Percentiles rank a stretch among this genome's conserved stretches.
Evolutionary conservation across 148 eudicot species (phyloP).

Genomic region (Amaranthus palmeri): DNA sequence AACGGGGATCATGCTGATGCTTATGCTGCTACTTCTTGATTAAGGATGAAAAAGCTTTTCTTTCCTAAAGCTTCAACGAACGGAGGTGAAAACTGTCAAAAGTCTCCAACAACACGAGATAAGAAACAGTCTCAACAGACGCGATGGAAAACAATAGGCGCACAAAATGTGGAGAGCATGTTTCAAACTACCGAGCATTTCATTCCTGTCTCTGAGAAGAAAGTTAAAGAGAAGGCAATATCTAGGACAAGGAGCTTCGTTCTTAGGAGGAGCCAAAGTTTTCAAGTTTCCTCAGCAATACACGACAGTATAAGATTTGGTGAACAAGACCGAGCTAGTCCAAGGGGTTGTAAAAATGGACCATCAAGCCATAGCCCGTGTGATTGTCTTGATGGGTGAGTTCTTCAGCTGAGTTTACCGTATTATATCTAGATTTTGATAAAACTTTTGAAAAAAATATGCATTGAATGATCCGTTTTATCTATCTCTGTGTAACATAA

Average conservation of each 20-base stretch:
- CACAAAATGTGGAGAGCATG: constrained; percentile 16
- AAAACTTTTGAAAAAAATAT: too few relatives aligned
- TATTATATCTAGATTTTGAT: not conserved
- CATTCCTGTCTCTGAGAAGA: constrained; percentile 17
- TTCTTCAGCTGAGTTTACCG: not conserved
- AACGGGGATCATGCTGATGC: not conserved
- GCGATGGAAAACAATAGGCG: constrained; percentile 13
- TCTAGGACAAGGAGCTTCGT: constrained; percentile 18
- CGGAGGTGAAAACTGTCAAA: constrained; percentile 20
- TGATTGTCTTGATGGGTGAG: constrained; percentile 25
- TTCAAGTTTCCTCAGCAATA: constrained; percentile 20
- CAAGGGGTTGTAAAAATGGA: constrained; percentile 15
- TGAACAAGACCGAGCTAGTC: constrained; percentile 16
- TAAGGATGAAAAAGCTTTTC: constrained; percentile 33
- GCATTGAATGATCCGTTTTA: too few relatives aligned
- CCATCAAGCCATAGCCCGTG: constrained; percentile 24
- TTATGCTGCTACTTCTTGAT: constrained; percentile 9
- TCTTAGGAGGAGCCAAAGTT: constrained; percentile 23
- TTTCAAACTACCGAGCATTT: constrained; percentile 11
- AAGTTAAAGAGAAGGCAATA: constrained; percentile 21
- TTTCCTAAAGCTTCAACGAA: constrained; percentile 21
- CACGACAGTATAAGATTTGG: constrained; percentile 1
- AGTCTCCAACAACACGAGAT: constrained; percentile 16
- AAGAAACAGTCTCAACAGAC: constrained; percentile 12
- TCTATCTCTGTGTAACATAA: too few relatives aligned